Percentiles rank a stretch among this genome's conserved stretches.
phyloP scores from a whole-genome alignment of 257 asterid species.

The Solanum rostratum region DNA sequence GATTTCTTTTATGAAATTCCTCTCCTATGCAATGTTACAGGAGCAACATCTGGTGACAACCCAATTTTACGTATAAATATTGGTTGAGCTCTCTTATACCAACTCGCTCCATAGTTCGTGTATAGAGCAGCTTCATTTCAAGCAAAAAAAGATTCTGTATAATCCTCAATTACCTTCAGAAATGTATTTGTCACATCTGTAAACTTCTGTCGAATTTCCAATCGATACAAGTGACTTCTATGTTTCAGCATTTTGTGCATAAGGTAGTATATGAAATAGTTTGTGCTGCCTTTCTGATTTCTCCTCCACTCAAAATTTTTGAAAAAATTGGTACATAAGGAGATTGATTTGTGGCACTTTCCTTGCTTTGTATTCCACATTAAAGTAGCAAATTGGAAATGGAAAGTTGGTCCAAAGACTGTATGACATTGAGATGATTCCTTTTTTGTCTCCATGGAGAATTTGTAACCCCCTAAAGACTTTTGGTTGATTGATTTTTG shows the following conservation, averaged over 20 bases:
- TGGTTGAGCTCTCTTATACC: slow-evolving; percentile 1
- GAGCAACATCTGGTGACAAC: neutral
- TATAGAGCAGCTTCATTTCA: slow-evolving; percentile 1
- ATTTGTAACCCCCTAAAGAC: neutral
- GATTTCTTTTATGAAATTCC: neutral
- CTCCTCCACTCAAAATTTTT: neutral
- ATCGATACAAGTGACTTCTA: neutral
- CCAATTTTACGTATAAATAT: neutral
- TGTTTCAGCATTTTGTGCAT: neutral
- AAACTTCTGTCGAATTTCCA: neutral
- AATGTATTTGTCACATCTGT: neutral
- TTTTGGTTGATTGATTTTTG: neutral
- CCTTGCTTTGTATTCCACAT: neutral
- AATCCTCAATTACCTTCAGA: neutral
- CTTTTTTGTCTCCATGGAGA: neutral
- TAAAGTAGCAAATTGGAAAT: neutral
- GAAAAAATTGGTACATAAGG: neutral
- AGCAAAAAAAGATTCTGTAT: neutral
- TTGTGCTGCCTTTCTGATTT: neutral
- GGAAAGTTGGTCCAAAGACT: neutral
- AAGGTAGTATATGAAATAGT: neutral
- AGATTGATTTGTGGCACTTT: neutral
- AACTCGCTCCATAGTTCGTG: neutral
- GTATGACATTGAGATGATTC: neutral
- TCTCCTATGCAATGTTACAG: neutral